Percentiles rank a stretch among this genome's conserved stretches.
phyloP scores from a whole-genome alignment of 2,329 filamentous ascomycete genomes.

The Teratosphaeria gauchensis region DNA sequence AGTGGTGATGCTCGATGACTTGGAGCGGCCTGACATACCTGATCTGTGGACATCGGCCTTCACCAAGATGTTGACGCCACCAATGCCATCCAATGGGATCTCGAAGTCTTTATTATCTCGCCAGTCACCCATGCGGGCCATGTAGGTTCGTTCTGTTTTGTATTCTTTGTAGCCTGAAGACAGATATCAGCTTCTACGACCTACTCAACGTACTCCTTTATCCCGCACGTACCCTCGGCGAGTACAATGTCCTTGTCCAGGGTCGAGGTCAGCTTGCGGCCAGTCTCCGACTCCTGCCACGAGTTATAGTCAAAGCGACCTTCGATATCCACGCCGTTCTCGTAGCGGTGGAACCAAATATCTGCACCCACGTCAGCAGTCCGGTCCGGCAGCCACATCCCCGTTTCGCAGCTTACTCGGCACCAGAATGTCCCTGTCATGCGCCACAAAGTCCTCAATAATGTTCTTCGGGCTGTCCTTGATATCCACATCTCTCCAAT shows the following conservation, averaged over 20 bases:
- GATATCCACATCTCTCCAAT: constrained; percentile 97
- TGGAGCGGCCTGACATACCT: constrained; percentile 45
- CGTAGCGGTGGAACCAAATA: constrained; percentile 92
- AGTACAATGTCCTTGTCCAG: constrained; percentile 74
- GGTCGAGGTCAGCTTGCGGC: constrained; percentile 59
- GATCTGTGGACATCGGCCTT: constrained; percentile 96
- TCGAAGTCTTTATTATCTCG: constrained; percentile 84
- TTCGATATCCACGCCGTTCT: constrained; percentile 72
- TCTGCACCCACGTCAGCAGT: constrained; percentile 44
- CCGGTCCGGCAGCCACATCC: neutral
- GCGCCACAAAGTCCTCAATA: constrained; percentile 88
- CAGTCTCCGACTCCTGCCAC: constrained; percentile 89
- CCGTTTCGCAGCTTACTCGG: constrained; percentile 62
- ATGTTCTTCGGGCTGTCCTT: constrained; percentile 79
- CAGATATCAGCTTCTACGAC: neutral
- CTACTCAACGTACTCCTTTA: neutral
- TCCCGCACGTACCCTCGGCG: constrained; percentile 59
- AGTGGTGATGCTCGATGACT: neutral
- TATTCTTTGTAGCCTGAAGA: constrained; percentile 77
- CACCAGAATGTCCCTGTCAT: constrained; percentile 85
- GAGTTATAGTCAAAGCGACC: constrained; percentile 99
- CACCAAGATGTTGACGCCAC: constrained; percentile 93
- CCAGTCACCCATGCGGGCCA: constrained; percentile 89
- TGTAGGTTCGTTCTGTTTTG: constrained; percentile 79
- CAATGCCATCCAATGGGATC: constrained; percentile 87